Evolutionary conservation across 192 early-diverging fungal species (phyloP), one percentile per base, ranked within the genome.

Genomic region (Chytriomyces sp.): DNA sequence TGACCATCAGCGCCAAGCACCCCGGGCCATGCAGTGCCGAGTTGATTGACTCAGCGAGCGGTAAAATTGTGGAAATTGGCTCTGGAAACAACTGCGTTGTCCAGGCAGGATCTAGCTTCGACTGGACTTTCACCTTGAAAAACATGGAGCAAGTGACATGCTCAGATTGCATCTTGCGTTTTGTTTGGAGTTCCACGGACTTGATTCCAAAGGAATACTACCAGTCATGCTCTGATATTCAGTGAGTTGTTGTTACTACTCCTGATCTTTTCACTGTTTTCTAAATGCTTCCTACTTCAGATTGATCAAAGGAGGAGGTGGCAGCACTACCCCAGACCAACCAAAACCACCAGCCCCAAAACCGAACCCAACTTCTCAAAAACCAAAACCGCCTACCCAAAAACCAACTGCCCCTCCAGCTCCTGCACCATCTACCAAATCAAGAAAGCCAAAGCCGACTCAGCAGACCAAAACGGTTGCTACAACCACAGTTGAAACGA

Each of bases 111-210:
- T 75, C 82, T 3, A 69, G 78, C 62, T 59, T 66, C 43, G 77
- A 84, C 45, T 84, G 82, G 82, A 84, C 79, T 7, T 84, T 84
- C 63, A 72, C 35, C 6, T 44, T 75, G 5, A 50, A 75, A 43
- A 84, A 84, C 74, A 80, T 70, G 26, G 67, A 84, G 67, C 49
- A 77, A 61, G 77, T 84, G 24, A 78, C 46, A 9, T 84, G 82
- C 80, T 79, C 59, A 3, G 69, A 77, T 75, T 84, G 82, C 65
- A 70, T 84, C 69, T 66, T 84, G 9, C 67, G 80, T 0, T 84
- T 79, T 79, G 69, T 67, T 9, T 84, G 82, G 82, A 50, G 24
- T 23, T 77, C 67, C 20, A 45, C 26, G 24, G 77, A 84, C 80
- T 70, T 81, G 63, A 64, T 64, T 64, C 84, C 63, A 0, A 64